Conservation (phyloP, 2,329 filamentous ascomycete species). For the Alternaria ethzedia region DNA sequence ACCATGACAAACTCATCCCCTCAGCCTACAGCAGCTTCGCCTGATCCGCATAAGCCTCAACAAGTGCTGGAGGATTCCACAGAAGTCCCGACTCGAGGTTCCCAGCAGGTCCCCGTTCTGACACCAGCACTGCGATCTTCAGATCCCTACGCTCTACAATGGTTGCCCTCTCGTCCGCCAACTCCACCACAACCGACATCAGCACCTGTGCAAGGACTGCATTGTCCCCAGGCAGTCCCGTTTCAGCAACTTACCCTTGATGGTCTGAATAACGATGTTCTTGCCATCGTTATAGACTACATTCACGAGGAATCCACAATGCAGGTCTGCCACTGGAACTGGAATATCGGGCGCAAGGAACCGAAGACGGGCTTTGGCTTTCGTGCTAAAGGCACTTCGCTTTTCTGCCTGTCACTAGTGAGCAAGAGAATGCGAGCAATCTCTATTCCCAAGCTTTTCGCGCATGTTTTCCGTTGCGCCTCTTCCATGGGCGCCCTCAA, state of each 20-base stretch:
- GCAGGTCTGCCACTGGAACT: not conserved
- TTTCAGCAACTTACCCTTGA: not conserved
- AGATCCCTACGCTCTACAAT: too few relatives aligned
- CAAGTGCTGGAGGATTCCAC: not conserved
- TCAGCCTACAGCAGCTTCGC: too few relatives aligned
- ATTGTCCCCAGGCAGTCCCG: not conserved
- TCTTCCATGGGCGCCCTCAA: not conserved
- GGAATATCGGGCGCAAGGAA: too few relatives aligned
- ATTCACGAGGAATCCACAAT: not conserved
- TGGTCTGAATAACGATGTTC: not conserved
- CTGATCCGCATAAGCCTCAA: not conserved
- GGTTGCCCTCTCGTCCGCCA: not conserved
- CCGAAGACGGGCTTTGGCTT: not conserved
- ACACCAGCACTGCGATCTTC: too few relatives aligned
- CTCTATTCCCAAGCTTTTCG: not conserved
- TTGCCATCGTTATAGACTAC: not conserved
- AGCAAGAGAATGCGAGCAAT: not conserved
- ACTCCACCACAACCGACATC: not conserved
- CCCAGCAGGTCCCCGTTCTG: too few relatives aligned
- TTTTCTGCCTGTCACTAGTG: not conserved
- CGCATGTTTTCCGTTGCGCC: not conserved
- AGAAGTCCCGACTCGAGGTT: too few relatives aligned
- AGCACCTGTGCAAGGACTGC: not conserved
- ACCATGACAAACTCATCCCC: not conserved
- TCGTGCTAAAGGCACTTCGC: not conserved